Evolutionary conservation across 2,329 filamentous ascomycete species (phyloP).

Genomic region (Fusarium armeniacum): DNA sequence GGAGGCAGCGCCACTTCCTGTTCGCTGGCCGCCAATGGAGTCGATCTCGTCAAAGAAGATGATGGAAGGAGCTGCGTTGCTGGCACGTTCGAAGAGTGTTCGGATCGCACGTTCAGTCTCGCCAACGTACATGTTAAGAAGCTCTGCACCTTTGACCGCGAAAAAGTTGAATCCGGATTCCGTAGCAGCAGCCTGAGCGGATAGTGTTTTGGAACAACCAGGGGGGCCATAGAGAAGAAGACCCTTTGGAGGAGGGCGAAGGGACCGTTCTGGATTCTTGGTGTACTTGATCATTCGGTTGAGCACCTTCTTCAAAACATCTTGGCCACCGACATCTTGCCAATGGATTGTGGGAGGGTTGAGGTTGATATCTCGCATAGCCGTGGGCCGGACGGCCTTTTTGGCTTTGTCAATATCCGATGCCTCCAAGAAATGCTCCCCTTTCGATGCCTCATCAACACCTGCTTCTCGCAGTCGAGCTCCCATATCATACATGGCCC

Average conservation of each 20-base stretch:
- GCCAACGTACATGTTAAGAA: slow-evolving; percentile 97
- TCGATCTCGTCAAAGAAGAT: slow-evolving; percentile 99
- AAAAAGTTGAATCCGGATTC: slow-evolving; percentile 95
- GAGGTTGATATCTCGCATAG: slow-evolving; percentile 90
- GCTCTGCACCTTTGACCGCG: slow-evolving; percentile 91
- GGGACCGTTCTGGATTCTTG: slow-evolving; percentile 56
- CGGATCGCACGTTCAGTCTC: slow-evolving; percentile 91
- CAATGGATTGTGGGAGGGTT: slow-evolving; percentile 89
- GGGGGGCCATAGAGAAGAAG: slow-evolving; percentile 92
- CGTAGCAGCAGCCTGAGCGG: slow-evolving; percentile 90
- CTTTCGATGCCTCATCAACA: slow-evolving; percentile 15
- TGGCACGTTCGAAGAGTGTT: slow-evolving; percentile 86
- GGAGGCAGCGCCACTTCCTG: slow-evolving; percentile 58
- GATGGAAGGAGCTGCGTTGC: slow-evolving; percentile 88
- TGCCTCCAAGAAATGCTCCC: slow-evolving; percentile 52
- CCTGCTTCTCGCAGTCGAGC: slow-evolving; percentile 45
- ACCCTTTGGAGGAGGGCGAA: slow-evolving; percentile 77
- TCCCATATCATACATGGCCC: slow-evolving; percentile 50
- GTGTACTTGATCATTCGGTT: slow-evolving; percentile 63
- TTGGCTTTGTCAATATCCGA: slow-evolving; percentile 76
- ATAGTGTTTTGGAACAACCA: slow-evolving; percentile 94
- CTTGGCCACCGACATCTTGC: slow-evolving; percentile 89
- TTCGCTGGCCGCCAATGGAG: slow-evolving; percentile 75
- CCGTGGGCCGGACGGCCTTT: slow-evolving; percentile 79
- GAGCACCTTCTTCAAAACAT: slow-evolving; percentile 76